Evolutionary conservation across 371 early-diverging fungal species (phyloP).

Genomic region (Neoconidiobolus thromboides): DNA sequence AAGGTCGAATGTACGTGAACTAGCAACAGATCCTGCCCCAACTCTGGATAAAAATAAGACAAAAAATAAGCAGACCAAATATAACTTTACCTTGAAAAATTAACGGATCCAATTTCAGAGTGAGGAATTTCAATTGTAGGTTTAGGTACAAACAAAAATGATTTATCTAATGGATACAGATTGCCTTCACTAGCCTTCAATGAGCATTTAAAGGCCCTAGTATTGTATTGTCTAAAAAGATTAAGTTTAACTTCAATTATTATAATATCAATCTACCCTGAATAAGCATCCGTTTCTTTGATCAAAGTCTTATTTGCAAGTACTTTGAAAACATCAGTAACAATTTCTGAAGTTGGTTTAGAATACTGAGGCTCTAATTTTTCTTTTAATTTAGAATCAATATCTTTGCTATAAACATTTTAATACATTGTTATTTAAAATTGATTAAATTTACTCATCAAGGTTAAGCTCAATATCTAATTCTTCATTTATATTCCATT

Average conservation of each 20-base stretch:
- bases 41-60: conserved; percentile 26
- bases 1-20: conserved; percentile 81
- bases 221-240: conserved; percentile 36
- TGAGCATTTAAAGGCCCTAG: conserved; percentile 85
- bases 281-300: not conserved
- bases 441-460: conserved; percentile 25
- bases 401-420: too few relatives aligned
- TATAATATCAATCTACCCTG: too few relatives aligned
- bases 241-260: not conserved
- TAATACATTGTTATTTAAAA: not conserved
- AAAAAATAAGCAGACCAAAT: not conserved
- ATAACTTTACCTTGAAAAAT: conserved; percentile 43
- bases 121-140: conserved; percentile 78
- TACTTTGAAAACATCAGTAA: conserved; percentile 77
- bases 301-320: conserved; percentile 32
- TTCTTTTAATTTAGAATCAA: too few relatives aligned
- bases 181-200: conserved; percentile 96
- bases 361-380: conserved; percentile 37
- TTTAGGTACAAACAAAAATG: conserved; percentile 90
- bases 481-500: conserved; percentile 85
- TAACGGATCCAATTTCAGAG: conserved; percentile 68
- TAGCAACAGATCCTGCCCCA: conserved; percentile 33
- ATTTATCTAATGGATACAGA: conserved; percentile 86
- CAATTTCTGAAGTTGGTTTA: conserved; percentile 70
- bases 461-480: conserved; percentile 64